Evolutionary conservation across 768 basidiomycete species (phyloP).

Genomic region (Gelatoporia subvermispora): DNA sequence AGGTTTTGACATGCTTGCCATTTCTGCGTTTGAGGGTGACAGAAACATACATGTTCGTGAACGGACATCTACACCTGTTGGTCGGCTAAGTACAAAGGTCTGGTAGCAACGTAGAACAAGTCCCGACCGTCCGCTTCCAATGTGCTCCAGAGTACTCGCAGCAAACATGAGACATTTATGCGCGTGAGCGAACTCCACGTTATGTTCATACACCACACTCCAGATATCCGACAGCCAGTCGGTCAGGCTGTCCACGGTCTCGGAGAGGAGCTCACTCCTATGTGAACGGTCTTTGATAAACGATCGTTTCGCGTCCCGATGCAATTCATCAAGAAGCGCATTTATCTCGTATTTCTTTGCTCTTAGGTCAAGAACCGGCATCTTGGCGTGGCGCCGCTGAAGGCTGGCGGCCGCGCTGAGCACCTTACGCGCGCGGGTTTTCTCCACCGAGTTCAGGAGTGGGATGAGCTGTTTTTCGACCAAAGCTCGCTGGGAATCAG

Average conservation of each 20-base stretch:
- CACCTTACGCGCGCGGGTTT: constrained; percentile 33
- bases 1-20: constrained; percentile 43
- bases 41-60: constrained; percentile 42
- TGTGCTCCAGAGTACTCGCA: constrained; percentile 40
- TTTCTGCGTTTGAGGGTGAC: constrained; percentile 39
- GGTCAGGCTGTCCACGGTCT: constrained; percentile 50
- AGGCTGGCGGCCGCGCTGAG: constrained; percentile 36
- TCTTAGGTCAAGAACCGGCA: constrained; percentile 48
- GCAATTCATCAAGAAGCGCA: constrained; percentile 46
- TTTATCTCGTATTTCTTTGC: constrained; percentile 53
- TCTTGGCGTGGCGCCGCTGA: constrained; percentile 31
- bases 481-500: constrained; percentile 44
- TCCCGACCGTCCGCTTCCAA: constrained; percentile 39
- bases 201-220: constrained; percentile 55
- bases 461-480: constrained; percentile 46
- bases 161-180: constrained; percentile 54
- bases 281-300: constrained; percentile 49
- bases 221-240: constrained; percentile 65
- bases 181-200: constrained; percentile 43
- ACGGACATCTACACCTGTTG: constrained; percentile 51
- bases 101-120: constrained; percentile 6
- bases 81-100: background rate
- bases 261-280: constrained; percentile 49
- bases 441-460: constrained; percentile 41
- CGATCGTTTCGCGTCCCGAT: constrained; percentile 47